Evolutionary conservation across 208 protist species (phyloP).

Genomic region (Trypanosoma avium): DNA sequence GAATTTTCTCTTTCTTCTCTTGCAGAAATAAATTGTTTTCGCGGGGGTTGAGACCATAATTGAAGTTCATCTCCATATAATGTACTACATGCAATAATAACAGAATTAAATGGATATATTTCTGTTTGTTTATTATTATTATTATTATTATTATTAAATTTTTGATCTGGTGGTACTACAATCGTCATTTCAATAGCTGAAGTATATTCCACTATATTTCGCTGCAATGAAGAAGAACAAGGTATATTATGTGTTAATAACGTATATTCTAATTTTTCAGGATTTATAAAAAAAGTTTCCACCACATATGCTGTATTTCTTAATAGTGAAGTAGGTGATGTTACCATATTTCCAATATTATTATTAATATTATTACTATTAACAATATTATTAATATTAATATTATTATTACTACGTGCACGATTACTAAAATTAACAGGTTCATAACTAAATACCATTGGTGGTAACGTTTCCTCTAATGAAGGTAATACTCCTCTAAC

Average conservation of each 20-base stretch:
- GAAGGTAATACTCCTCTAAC: background rate
- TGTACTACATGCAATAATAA: conserved; percentile 10
- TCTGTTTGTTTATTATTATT: background rate
- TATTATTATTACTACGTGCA: background rate
- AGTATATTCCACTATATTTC: conserved; percentile 6
- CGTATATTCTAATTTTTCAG: background rate
- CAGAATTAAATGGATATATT: background rate
- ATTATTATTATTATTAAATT: background rate
- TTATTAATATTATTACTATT: too few relatives aligned
- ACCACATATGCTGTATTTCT: background rate
- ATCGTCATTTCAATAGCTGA: conserved; percentile 5
- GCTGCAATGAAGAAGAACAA: background rate
- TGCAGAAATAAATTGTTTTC: background rate
- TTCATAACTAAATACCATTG: conserved; percentile 14
- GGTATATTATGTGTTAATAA: background rate
- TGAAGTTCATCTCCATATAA: conserved; percentile 13
- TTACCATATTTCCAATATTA: background rate
- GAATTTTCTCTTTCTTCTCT: background rate
- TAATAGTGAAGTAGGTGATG: background rate
- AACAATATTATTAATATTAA: background rate
- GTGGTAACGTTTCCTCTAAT: too few relatives aligned
- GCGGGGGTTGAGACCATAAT: background rate
- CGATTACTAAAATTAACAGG: background rate
- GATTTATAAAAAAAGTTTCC: conserved; percentile 14
- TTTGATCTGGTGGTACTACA: background rate